These are phyloP conservation scores for Alternaria panax DNA, from an alignment of 2,329 filamentous ascomycete genomes.

Conservation along the genomic window DNA sequence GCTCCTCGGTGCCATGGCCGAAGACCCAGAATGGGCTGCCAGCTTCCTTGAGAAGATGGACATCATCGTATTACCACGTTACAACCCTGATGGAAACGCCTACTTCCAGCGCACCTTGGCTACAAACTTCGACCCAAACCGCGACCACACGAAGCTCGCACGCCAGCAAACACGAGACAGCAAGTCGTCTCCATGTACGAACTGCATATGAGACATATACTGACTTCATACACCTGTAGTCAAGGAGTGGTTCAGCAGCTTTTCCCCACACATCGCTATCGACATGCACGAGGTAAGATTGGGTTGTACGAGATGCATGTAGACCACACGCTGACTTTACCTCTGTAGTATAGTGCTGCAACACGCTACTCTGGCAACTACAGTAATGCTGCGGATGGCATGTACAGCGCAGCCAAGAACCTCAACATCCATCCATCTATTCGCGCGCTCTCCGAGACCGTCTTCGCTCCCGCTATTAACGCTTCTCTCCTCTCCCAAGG, in stretches of 20 bases:
- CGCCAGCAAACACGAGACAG: conserved; percentile 46
- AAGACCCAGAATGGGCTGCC: conserved; percentile 41
- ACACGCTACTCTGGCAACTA: conserved; percentile 40
- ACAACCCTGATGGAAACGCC: conserved; percentile 48
- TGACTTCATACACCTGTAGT: no score
- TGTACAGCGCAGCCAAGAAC: conserved; percentile 49
- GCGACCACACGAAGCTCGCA: conserved; percentile 48
- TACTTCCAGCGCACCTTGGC: conserved; percentile 49
- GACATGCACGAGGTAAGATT: conserved; percentile 41
- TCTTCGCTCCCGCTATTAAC: conserved; percentile 46
- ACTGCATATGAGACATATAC: no score
- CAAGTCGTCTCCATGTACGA: no score
- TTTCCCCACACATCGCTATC: conserved; percentile 45
- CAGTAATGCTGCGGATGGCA: conserved; percentile 45
- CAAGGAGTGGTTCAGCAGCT: conserved; percentile 42
- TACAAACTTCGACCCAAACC: conserved; percentile 49
- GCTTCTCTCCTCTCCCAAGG: conserved; percentile 34
- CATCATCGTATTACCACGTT: conserved; percentile 46
- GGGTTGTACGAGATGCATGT: not conserved
- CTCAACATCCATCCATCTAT: conserved; percentile 47
- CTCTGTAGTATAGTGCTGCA: conserved; percentile 35
- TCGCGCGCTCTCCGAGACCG: conserved; percentile 43
- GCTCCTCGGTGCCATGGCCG: conserved; percentile 46
- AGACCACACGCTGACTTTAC: not conserved
- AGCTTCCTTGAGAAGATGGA: conserved; percentile 44